Percentiles rank a stretch among this genome's conserved stretches.
Conservation (phyloP, 306 rosid species). For the Cajanus cajan region DNA sequence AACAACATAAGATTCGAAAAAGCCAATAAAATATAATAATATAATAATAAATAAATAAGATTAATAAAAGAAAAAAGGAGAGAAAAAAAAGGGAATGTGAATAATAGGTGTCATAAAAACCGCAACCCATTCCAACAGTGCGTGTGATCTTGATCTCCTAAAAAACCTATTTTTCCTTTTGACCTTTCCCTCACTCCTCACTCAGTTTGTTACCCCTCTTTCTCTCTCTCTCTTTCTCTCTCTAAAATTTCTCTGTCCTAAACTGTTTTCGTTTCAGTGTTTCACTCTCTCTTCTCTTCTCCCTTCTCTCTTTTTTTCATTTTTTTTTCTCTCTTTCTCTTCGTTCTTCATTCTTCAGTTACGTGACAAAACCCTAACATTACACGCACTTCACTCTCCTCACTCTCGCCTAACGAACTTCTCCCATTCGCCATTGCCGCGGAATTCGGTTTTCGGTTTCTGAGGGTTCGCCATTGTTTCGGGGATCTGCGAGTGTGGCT, state of each 20-base stretch:
- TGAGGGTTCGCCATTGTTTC: neutral
- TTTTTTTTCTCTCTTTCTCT: no score
- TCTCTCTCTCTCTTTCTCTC: neutral
- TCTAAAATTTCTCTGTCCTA: neutral
- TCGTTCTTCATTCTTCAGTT: neutral
- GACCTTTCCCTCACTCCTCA: slow-evolving; percentile 35
- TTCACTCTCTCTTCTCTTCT: neutral
- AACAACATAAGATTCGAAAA: no score
- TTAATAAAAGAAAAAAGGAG: neutral
- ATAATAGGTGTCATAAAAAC: slow-evolving; percentile 29
- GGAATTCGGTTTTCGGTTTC: neutral
- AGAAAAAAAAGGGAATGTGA: neutral
- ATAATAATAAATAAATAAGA: neutral
- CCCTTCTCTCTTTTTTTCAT: neutral
- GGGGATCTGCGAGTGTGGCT: slow-evolving; percentile 47
- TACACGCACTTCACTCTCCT: slow-evolving; percentile 39
- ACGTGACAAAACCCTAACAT: slow-evolving; percentile 64
- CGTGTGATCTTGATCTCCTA: slow-evolving; percentile 70
- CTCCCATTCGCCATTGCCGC: no score
- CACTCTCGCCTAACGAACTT: neutral
- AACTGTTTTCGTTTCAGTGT: neutral
- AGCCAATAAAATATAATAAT: neutral
- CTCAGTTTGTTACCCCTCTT: neutral
- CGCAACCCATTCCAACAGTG: slow-evolving; percentile 37
- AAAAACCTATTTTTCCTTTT: slow-evolving; percentile 59